These are phyloP conservation scores for Penicillium riverlandense DNA, from an alignment of 495 filamentous ascomycete genomes.

Conservation along the genomic window DNA sequence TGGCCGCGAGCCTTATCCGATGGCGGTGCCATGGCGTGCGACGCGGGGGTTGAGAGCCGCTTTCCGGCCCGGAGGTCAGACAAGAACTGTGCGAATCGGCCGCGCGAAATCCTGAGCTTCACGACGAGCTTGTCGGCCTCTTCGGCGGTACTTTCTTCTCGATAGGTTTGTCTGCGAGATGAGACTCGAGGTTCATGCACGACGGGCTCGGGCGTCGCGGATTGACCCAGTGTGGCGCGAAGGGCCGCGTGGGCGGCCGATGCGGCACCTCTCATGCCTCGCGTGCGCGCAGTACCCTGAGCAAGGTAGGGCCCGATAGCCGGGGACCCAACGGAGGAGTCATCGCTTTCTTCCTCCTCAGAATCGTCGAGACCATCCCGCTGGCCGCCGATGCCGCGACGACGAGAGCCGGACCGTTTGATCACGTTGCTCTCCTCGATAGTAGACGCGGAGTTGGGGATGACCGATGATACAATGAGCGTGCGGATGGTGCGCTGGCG, in stretches of 20 bases:
- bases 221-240: constrained; percentile 71
- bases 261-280: constrained; percentile 79
- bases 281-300: constrained; percentile 74
- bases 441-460: constrained; percentile 74
- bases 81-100: constrained; percentile 18
- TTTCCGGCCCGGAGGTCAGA: constrained; percentile 15
- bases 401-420: constrained; percentile 60
- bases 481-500: constrained; percentile 86
- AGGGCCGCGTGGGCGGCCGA: constrained; percentile 70
- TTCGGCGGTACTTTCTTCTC: constrained; percentile 64
- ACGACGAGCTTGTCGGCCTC: constrained; percentile 58
- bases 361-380: constrained; percentile 65
- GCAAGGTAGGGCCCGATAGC: constrained; percentile 60
- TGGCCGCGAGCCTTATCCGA: constrained; percentile 31
- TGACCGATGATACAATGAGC: constrained; percentile 78
- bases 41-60: constrained; percentile 8
- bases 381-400: constrained; percentile 37
- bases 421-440: constrained; percentile 82
- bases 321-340: constrained; percentile 80
- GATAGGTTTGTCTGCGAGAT: constrained; percentile 51
- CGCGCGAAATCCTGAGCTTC: constrained; percentile 61
- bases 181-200: constrained; percentile 65
- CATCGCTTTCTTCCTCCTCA: constrained; percentile 81
- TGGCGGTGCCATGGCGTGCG: constrained; percentile 56
- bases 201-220: constrained; percentile 76